A percentile compares a stretch with the other conserved stretches of the same genome.
Evolutionary conservation across 257 asterid genomes (phyloP).

Genomic region (Apocynum venetum): DNA sequence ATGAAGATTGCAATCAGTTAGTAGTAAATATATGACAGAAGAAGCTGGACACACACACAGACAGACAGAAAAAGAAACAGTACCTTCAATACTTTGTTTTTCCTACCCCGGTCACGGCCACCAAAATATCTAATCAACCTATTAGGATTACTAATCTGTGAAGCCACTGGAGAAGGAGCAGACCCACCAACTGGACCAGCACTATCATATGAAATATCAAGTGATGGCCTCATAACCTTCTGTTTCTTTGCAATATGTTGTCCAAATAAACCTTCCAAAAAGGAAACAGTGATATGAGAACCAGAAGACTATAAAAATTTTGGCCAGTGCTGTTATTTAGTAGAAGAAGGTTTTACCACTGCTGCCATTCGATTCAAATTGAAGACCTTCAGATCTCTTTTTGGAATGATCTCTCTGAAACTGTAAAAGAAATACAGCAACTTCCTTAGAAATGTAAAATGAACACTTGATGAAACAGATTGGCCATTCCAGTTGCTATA

Average conservation of each 20-base stretch:
- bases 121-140: conserved; percentile 68
- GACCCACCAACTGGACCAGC: conserved; percentile 53
- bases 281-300: conserved; percentile 13
- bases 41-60: neutral
- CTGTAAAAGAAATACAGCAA: conserved; percentile 18
- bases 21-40: neutral
- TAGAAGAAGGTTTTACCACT: conserved; percentile 41
- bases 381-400: conserved; percentile 66
- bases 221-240: conserved; percentile 62
- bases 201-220: conserved; percentile 70
- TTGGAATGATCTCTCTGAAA: conserved; percentile 62
- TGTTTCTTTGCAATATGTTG: conserved; percentile 73
- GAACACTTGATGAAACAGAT: neutral
- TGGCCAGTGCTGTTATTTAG: conserved; percentile 14
- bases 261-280: conserved; percentile 68
- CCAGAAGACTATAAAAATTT: conserved; percentile 15
- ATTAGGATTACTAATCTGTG: conserved; percentile 83
- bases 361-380: conserved; percentile 64
- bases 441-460: neutral
- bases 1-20: neutral
- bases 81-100: conserved; percentile 76
- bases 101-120: conserved; percentile 86
- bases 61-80: conserved; percentile 4
- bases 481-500: neutral
- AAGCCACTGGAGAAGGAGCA: conserved; percentile 79